Conservation (phyloP, 768 basidiomycete species). For the Agaricus subrufescens region DNA sequence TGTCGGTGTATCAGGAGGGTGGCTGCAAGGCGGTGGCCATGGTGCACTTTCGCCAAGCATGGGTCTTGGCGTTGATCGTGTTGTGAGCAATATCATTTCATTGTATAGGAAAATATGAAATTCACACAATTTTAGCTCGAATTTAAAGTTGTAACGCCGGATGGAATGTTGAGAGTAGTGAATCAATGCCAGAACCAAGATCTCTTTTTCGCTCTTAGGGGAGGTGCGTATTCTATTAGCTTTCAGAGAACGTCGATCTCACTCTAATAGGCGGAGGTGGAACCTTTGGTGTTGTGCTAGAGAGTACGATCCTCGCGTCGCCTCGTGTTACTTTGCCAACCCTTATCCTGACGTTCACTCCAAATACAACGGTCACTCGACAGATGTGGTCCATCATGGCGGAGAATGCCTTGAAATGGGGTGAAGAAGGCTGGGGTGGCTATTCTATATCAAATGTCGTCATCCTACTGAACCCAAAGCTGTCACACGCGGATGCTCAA, state of each 20-base stretch:
- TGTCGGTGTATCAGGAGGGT: conserved; percentile 39
- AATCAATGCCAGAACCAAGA: conserved; percentile 39
- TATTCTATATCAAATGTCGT: conserved; percentile 31
- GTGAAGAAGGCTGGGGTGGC: conserved; percentile 46
- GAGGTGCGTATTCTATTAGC: conserved; percentile 20
- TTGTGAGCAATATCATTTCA: conserved; percentile 22
- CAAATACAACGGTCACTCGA: conserved; percentile 20
- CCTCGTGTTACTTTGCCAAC: conserved; percentile 31
- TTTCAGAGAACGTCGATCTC: background rate
- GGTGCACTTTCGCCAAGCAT: conserved; percentile 37
- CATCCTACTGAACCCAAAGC: conserved; percentile 40
- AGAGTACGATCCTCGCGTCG: conserved; percentile 31
- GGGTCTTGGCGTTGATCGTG: conserved; percentile 43
- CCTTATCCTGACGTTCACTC: conserved; percentile 27
- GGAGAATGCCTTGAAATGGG: conserved; percentile 36
- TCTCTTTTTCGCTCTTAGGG: conserved; percentile 42
- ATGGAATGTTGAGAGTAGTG: conserved; percentile 33
- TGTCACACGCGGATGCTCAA: conserved; percentile 29
- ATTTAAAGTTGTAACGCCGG: conserved; percentile 35
- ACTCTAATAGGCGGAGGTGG: conserved; percentile 24
- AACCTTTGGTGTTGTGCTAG: conserved; percentile 35
- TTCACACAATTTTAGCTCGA: conserved; percentile 13
- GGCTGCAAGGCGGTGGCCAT: conserved; percentile 44
- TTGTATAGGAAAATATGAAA: background rate
- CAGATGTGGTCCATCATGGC: conserved; percentile 32